Conservation (phyloP, 257 asterid genomes). For the Rauvolfia tetraphylla region DNA sequence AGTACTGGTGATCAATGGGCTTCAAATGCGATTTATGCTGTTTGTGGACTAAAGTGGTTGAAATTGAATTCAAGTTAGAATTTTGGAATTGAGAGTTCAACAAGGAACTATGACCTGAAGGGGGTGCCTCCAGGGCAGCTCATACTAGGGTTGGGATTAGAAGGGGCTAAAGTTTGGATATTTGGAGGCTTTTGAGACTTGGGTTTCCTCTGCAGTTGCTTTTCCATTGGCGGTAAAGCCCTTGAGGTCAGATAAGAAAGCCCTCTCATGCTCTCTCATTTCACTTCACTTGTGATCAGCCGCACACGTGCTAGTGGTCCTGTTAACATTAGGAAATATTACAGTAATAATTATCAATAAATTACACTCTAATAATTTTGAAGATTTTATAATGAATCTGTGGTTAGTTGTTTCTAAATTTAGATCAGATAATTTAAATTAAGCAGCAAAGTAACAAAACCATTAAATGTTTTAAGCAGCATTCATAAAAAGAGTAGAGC, state of each 20-base stretch:
- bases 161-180: conserved; percentile 18
- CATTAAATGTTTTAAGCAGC: too few species aligned
- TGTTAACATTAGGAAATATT: too few species aligned
- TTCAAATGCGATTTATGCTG: conserved; percentile 19
- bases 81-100: conserved; percentile 20
- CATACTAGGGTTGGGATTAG: conserved; percentile 9
- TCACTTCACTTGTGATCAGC: too few species aligned
- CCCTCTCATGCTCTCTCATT: conserved; percentile 50
- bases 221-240: conserved; percentile 40
- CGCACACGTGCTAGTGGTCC: too few species aligned
- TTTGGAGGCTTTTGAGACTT: conserved; percentile 23
- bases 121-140: conserved; percentile 20
- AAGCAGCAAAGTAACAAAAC: too few species aligned
- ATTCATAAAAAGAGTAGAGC: too few species aligned
- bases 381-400: too few species aligned
- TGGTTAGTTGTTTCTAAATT: too few species aligned
- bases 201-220: conserved; percentile 24
- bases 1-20: conserved; percentile 47
- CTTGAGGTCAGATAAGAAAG: conserved; percentile 59
- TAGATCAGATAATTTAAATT: too few species aligned
- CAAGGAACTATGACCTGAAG: conserved; percentile 37
- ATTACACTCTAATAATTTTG: too few species aligned
- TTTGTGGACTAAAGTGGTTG: conserved; percentile 22
- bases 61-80: conserved; percentile 29
- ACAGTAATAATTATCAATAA: too few species aligned